phyloP scores from a whole-genome alignment of 495 filamentous ascomycete species.

The Poronia punctata region DNA sequence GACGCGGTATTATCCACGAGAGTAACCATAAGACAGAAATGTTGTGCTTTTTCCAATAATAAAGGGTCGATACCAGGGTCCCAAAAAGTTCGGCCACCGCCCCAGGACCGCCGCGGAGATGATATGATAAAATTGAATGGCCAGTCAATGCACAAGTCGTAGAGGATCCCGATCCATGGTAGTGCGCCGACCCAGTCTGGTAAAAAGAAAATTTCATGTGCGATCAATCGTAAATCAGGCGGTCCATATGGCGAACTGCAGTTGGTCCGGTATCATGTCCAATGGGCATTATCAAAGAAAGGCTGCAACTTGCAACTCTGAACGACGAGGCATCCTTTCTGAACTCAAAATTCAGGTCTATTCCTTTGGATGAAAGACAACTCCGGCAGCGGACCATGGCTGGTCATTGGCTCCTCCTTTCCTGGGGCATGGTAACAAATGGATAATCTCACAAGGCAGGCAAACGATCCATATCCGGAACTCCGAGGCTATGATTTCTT shows the following conservation, averaged over 20 bases:
- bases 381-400: slow-evolving; percentile 18
- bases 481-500: slow-evolving; percentile 21
- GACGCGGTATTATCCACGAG: slow-evolving; percentile 21
- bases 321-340: slow-evolving; percentile 22
- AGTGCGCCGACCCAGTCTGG: slow-evolving; percentile 29
- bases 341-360: slow-evolving; percentile 33
- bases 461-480: slow-evolving; percentile 15
- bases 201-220: slow-evolving; percentile 21
- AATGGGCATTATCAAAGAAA: slow-evolving; percentile 27
- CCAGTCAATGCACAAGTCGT: slow-evolving; percentile 30
- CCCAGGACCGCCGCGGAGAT: slow-evolving; percentile 21
- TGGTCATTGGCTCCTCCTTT: slow-evolving; percentile 25
- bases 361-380: slow-evolving; percentile 31
- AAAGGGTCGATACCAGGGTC: slow-evolving; percentile 2
- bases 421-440: slow-evolving; percentile 29
- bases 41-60: slow-evolving; percentile 7
- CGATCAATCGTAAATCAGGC: slow-evolving; percentile 11
- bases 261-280: slow-evolving; percentile 20
- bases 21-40: slow-evolving; percentile 23
- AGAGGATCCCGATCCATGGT: slow-evolving; percentile 20
- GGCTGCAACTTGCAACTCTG: slow-evolving; percentile 43
- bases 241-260: slow-evolving; percentile 3
- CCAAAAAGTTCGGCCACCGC: slow-evolving; percentile 17
- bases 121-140: slow-evolving; percentile 21
- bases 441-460: slow-evolving; percentile 16